These are phyloP conservation scores for Suhomyces maxii DNA, from an alignment of 1,139 yeast genomes.

Conservation along the genomic window DNA sequence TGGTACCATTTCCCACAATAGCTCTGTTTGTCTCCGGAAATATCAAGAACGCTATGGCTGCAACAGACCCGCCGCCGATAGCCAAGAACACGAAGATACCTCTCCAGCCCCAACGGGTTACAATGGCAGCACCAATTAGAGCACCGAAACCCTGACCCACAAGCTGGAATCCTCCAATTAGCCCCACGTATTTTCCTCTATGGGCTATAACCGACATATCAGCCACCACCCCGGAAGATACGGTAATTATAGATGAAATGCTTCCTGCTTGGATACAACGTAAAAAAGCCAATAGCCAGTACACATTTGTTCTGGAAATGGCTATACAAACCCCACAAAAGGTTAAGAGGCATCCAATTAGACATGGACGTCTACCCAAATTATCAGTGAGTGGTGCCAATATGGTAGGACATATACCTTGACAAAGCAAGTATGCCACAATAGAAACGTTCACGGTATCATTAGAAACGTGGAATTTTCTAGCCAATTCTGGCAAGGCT, in stretches of 20 bases:
- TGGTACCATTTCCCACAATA: constrained; percentile 67
- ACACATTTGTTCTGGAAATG: constrained; percentile 23
- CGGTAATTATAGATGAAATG: constrained; percentile 68
- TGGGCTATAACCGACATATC: constrained; percentile 62
- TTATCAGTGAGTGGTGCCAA: constrained; percentile 57
- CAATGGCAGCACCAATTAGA: constrained; percentile 66
- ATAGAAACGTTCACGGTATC: constrained; percentile 65
- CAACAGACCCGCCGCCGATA: constrained; percentile 52
- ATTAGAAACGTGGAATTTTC: constrained; percentile 51
- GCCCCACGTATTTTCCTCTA: constrained; percentile 66
- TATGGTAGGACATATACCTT: constrained; percentile 47
- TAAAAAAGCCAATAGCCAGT: constrained; percentile 39
- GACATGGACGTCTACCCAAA: constrained; percentile 63
- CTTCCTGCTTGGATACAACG: constrained; percentile 71
- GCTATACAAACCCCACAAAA: constrained; percentile 27
- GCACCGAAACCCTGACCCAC: constrained; percentile 80
- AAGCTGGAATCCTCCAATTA: constrained; percentile 61
- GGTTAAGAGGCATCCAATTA: constrained; percentile 14
- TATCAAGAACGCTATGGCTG: constrained; percentile 35
- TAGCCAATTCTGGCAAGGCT: constrained; percentile 56
- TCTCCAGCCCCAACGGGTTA: constrained; percentile 66
- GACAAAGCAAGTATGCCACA: constrained; percentile 69
- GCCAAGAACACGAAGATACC: constrained; percentile 75
- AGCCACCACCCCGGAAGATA: constrained; percentile 65
- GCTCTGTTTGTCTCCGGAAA: constrained; percentile 74